These are phyloP conservation scores for Pseudohalonectria lignicola DNA, from an alignment of 2,329 filamentous ascomycete genomes.

Conservation along the genomic window DNA sequence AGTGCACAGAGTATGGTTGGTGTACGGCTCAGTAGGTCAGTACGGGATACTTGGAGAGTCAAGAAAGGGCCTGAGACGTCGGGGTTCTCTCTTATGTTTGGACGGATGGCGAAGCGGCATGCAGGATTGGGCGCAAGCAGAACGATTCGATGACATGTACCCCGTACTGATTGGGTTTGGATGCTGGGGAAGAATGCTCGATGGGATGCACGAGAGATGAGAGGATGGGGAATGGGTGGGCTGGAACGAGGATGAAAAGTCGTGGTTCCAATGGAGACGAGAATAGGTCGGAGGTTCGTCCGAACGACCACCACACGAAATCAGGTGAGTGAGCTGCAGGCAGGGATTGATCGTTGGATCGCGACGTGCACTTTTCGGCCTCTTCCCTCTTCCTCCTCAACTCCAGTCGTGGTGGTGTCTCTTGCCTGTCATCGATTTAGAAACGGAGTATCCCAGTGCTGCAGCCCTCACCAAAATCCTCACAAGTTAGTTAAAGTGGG, in stretches of 20 bases:
- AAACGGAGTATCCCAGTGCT: no score
- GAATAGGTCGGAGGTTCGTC: neutral
- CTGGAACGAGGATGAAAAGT: neutral
- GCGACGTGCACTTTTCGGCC: neutral
- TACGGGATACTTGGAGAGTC: no score
- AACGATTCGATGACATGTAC: no score
- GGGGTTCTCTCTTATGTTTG: constrained; percentile 2
- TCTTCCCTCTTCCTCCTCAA: no score
- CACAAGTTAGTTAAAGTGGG: no score
- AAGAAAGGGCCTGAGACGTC: neutral
- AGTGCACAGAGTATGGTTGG: no score
- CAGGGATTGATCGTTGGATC: neutral
- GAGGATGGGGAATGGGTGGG: neutral
- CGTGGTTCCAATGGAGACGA: constrained; percentile 5
- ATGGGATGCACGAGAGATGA: constrained; percentile 1
- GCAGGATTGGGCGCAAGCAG: no score
- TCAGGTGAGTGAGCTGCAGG: constrained; percentile 13
- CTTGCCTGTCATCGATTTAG: no score
- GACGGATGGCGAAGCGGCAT: neutral
- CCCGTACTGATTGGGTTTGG: neutral
- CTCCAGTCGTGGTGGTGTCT: no score
- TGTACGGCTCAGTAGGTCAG: no score
- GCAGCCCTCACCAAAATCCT: no score
- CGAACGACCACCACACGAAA: constrained; percentile 4
- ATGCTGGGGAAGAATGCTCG: neutral